Evolutionary conservation across 495 filamentous ascomycete genomes (phyloP), one percentile per base, ranked within the genome.

Genomic region (Apodospora peruviana): DNA sequence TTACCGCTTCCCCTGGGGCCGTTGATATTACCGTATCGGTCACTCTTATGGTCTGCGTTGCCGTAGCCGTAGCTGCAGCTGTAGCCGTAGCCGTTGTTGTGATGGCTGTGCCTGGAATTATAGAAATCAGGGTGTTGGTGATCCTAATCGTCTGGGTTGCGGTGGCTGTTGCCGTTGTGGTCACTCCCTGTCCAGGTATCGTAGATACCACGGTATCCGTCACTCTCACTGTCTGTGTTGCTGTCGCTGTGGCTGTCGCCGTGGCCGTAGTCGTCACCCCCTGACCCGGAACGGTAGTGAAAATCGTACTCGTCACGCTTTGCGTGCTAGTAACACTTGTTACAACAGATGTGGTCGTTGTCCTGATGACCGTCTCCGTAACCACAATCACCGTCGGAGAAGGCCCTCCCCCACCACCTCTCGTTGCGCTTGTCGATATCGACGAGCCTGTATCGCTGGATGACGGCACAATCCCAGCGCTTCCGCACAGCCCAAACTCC

Each of bases 401-500:
- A n/a, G n/a, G 23, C 5, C 50, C 43, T 5, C 42, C 42, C 29
- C 42, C 32, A 16, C 19, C 23, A 16, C 22, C 19, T 12, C 42
- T 34, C 27, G 5, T 25, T 4, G 32, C 22, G 1, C 29, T 32
- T 10, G 44, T 17, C 12, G 34, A 19, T n/a, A 38, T 5, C 14
- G 24, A 8, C 17, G 14, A 22, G 21, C 4, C 18, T 14, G 48
- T 10, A 24, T 5, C 12, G 4, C 18, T n/a, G 5, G 45, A 48
- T 16, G 46, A 41, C 7, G 37, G 17, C n/a, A 8, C 37, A 2
- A 41, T 27, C 25, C 38, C 50, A n/a, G 29, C 75, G 77, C 37
- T 27, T 2, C 39, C 47, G 48, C 79, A 82, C 42, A 64, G 68
- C 4, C 79, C 78, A 44, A 73, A 74, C 20, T 67, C 62, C 9